Evolutionary conservation across 2,329 filamentous ascomycete species (phyloP).

Genomic region (Aspergillus eucalypticola): DNA sequence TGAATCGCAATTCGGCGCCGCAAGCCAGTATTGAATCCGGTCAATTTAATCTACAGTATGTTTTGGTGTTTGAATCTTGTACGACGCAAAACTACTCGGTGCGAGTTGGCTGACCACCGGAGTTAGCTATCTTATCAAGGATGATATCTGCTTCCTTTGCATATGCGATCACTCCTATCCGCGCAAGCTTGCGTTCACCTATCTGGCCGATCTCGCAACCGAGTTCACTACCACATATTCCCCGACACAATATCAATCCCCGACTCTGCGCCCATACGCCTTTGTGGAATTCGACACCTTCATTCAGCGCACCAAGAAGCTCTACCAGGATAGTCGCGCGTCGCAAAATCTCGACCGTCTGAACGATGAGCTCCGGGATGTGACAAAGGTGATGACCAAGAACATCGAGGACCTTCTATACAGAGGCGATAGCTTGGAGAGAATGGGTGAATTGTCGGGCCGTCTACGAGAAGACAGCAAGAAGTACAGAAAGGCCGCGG

Average conservation of each 20-base stretch:
- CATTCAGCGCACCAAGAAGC: constrained; percentile 87
- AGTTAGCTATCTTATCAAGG: constrained; percentile 76
- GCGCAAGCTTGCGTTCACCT: constrained; percentile 97
- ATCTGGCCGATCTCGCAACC: constrained; percentile 85
- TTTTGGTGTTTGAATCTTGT: constrained; percentile 11
- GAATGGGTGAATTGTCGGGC: constrained; percentile 93
- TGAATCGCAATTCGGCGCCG: constrained; percentile 84
- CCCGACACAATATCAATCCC: constrained; percentile 68
- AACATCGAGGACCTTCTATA: constrained; percentile 98
- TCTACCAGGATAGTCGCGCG: constrained; percentile 89
- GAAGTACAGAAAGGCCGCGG: constrained; percentile 90
- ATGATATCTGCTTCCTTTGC: constrained; percentile 85
- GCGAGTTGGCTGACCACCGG: neutral
- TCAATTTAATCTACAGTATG: constrained; percentile 81
- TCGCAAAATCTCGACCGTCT: constrained; percentile 91
- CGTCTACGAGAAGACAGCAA: constrained; percentile 86
- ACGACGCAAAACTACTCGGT: neutral
- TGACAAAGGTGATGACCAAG: constrained; percentile 99
- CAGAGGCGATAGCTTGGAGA: constrained; percentile 87
- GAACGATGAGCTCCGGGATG: constrained; percentile 95
- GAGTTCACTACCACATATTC: constrained; percentile 91
- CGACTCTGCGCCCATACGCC: constrained; percentile 82
- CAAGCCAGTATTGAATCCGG: constrained; percentile 91
- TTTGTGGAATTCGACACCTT: constrained; percentile 99
- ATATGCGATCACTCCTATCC: constrained; percentile 94